Base-by-base conservation (phyloP, 768 basidiomycete species). In the Steccherinum ochraceum region DNA sequence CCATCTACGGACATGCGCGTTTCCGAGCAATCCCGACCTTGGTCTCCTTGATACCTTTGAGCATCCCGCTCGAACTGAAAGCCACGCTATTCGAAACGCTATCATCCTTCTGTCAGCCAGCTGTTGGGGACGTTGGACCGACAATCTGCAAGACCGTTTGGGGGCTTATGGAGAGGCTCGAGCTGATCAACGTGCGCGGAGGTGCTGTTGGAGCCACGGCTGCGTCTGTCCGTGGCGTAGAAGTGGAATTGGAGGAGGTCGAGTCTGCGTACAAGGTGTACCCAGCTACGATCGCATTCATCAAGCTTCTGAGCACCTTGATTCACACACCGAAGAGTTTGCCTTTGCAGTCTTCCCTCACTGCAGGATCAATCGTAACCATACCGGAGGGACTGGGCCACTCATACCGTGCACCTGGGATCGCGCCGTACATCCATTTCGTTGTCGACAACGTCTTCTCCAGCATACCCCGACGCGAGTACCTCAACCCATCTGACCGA, bases 401-500 rank as follows among this genome's bases (percentile, higher is more conserved):
- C 43, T 84, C 87, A 5, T 86, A 91, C 57, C 81, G 93, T 19
- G 66, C 83, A 13, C 84, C 87, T 1, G 93, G 93, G 0, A 80
- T 94, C 49, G 80, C 74, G 0, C 91, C 93, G 0, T 95, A 89
- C 67, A 75, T 84, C 11, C 71, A 77, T n/a, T 97, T 95, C 62
- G 86, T 94, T 49, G 69, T 95, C 53, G 93, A 97, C 59, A 89
- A 87, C 44, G 89, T 98, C 2, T 88, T 97, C 56, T 76, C 84
- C 25, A 83, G 84, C 47, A 84, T 90, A 40, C 74, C 81, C 12
- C 76, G 72, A 47, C 76, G 93, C 42, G 91, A 89, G 53, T 97
- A 87, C 60, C 71, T 78, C 2, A 76, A 77, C 25, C 81, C 81
- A 11, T 80, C 80, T 12, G 92, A 97, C 60, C 70, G 86, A 53